Conservation (phyloP, 805 yeast species). For the Blastobotrys mokoenaii region DNA sequence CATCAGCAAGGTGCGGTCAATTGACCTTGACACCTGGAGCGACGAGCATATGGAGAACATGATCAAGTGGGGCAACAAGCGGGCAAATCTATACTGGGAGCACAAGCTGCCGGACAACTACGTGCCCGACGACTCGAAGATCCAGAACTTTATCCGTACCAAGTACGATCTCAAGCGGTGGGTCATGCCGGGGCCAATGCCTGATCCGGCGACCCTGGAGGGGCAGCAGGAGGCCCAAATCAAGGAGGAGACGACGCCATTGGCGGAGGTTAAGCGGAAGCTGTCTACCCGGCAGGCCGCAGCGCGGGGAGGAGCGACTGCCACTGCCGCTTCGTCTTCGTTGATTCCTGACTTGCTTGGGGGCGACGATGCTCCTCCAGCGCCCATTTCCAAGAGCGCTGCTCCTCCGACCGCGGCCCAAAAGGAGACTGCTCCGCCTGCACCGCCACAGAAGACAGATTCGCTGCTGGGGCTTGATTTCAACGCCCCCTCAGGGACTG, state of each 20-base stretch:
- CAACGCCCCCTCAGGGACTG: constrained; percentile 11
- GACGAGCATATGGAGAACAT: constrained; percentile 80
- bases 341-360: constrained; percentile 47
- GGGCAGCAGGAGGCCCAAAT: constrained; percentile 1
- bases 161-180: constrained; percentile 89
- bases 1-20: constrained; percentile 84
- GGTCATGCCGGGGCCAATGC: constrained; percentile 49
- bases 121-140: constrained; percentile 73
- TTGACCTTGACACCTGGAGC: constrained; percentile 94
- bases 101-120: constrained; percentile 59
- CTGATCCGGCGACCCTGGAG: constrained; percentile 46
- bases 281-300: constrained; percentile 9
- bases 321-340: constrained; percentile 17
- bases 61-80: constrained; percentile 80
- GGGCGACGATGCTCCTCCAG: constrained; percentile 1
- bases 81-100: constrained; percentile 82
- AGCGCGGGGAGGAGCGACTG: constrained; percentile 8
- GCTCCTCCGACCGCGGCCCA: constrained; percentile 6
- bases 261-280: constrained; percentile 15
- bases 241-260: constrained; percentile 17
- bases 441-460: constrained; percentile 10
- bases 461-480: constrained; percentile 21
- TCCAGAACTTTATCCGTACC: constrained; percentile 83
- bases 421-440: constrained; percentile 6
- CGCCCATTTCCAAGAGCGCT: constrained; percentile 1